Base-by-base conservation (phyloP, 2,329 filamentous ascomycete species). In the Diaporthe velutina region DNA sequence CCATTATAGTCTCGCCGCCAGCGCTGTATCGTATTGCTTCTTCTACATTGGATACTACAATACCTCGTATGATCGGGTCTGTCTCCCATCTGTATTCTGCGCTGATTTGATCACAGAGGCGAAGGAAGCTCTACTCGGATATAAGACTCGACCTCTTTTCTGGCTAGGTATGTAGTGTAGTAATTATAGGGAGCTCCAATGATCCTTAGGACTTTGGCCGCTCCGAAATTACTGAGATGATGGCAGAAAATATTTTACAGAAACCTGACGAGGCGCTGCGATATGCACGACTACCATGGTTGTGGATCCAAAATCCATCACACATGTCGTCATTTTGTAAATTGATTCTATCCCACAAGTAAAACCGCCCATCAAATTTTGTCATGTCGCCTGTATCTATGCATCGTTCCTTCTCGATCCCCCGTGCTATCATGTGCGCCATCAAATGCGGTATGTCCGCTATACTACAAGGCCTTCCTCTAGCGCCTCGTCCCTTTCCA, bases 401-500 rank as follows among this genome's bases (percentile, higher is more conserved):
- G 28, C 48, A 28, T 58, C 22, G 50, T 45, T 54, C 38, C 55
- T 12, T 7, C 55, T 42, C 22, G 2, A 25, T 57, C 19, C 40
- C 28, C 30, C 30, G 17, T 52, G 60, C 17, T 30, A 38, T 60
- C 38, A 42, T 52, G 38, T 64, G 9, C 45, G 40, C 68, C 54
- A 54, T 58, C 61, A 54, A 54, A 68, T 67, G 52, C 28, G 64
- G 9, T 57, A 22, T 30, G n/a, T 57, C 40, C 30, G n/a, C 64
- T 76, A 77, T 40, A 77, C 76, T 58, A 72, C 75, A 70, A 77
- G 76, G 0, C 76, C 76, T 50, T 76, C 76, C 71, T 75, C 88
- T 35, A 85, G 82, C 45, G 85, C 88, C 79, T 90, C 88, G 60
- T 91, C 89, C 72, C 88, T 83, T 80, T 91, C 89, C 71, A 90